Conservation (phyloP, 306 rosid species). For the Glycine tomentella region DNA sequence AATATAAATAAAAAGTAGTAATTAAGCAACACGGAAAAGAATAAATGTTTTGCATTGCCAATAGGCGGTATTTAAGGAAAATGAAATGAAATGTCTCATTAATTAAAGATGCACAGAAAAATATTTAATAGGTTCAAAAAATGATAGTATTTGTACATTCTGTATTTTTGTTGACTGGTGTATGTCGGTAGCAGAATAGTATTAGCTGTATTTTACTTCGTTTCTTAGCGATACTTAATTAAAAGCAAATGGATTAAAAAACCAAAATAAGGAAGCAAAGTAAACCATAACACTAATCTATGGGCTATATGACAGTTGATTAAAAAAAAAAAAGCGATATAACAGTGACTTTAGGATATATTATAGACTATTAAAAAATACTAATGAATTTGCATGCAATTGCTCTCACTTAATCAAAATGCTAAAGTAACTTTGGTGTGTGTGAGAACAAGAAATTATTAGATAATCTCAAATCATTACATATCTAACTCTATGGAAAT, state of each 20-base stretch:
- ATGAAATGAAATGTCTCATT: constrained; percentile 25
- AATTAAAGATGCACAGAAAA: constrained; percentile 17
- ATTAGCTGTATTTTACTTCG: background rate
- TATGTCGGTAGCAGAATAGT: constrained; percentile 50
- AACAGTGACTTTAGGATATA: constrained; percentile 48
- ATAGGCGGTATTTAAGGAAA: constrained; percentile 12
- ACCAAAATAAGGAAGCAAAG: constrained; percentile 32
- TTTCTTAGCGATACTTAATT: constrained; percentile 1
- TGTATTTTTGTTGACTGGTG: constrained; percentile 25
- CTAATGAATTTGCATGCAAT: constrained; percentile 38
- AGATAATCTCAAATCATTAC: too few species aligned
- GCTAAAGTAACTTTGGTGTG: background rate
- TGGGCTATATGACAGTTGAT: too few species aligned
- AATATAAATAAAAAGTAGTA: background rate
- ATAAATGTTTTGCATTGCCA: constrained; percentile 31
- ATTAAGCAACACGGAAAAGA: constrained; percentile 25
- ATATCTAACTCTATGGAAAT: too few species aligned
- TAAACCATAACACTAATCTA: background rate
- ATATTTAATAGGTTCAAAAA: constrained; percentile 4
- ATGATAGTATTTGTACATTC: constrained; percentile 8
- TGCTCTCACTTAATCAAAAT: constrained; percentile 1
- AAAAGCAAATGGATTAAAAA: background rate
- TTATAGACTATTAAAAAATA: background rate
- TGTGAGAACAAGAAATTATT: background rate
- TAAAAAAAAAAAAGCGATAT: constrained; percentile 40